Base-by-base conservation (phyloP, 2,329 filamentous ascomycete species). In the Fusarium pseudograminearum region DNA sequence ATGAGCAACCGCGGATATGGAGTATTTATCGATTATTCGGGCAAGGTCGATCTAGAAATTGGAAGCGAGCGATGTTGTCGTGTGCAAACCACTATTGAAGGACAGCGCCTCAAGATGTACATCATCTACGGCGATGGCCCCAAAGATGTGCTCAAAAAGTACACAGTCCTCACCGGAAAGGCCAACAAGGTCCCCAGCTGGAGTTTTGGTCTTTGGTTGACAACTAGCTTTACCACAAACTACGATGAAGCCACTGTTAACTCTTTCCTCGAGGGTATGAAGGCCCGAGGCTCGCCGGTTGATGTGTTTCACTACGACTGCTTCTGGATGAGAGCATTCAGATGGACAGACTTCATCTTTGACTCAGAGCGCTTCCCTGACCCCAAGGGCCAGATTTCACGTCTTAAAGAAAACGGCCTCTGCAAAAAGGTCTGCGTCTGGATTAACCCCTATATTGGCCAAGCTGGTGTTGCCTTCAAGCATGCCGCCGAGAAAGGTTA, bases 171-270 rank as follows among this genome's bases (percentile, higher is more conserved):
- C 36, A 93, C 90, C 0, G 91, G 91, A 2, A 84, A 84, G 47
- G 86, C 91, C 0, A 86, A 84, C 36, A 84, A 85, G 57, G 86
- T 92, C 3, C 92, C 91, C 1, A 85, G 86, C 30, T 94, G 91
- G 92, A 92, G 89, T 67, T 93, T 89, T 67, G 91, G 91, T 2
- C 83, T 93, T 11, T 93, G 91, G 91, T 83, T 94, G 22, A 93
- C 89, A 57, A 94, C 91, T 16, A 91, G 88, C 65, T 93, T 93
- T 79, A 92, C 90, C 3, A 93, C 91, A 4, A 87, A 87, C 67
- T 93, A 93, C 74, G 89, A 91, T 67, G 90, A 93, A 77, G 77
- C 83, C 22, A 93, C 90, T 0, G 90, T 93, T 28, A 87, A 83
- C 46, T 83, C 83, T 12, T 93, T 93, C 77, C 83, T 93, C 24